Base-by-base conservation (phyloP, 2,329 filamentous ascomycete species). In the Cladosporium sp. region DNA sequence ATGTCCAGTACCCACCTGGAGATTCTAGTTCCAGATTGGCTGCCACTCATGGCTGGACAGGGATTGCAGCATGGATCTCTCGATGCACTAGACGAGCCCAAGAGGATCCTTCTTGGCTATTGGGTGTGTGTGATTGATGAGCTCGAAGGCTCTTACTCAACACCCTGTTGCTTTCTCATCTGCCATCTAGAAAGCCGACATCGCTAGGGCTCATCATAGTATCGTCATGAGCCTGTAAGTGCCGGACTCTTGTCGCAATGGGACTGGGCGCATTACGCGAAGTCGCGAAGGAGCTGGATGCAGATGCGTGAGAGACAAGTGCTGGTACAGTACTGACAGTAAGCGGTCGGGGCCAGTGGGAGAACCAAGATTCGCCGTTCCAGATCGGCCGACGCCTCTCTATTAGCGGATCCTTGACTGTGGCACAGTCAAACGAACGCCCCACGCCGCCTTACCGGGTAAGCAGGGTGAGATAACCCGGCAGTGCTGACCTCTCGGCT, bases 391-490 rank as follows among this genome's bases (percentile, higher is more conserved):
- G 37, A 12, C 37, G 37, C 37, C 39, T 42, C 3, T 30, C 22
- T 49, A 49, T 15, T 15, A 45, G 54, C 14, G 22, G 15, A 56
- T 56, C 54, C 42, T 40, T 17, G 42, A 56, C 34, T 49, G 54
- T 56, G 54, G 54, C 54, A 47, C 54, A 39, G 54, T 28, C 54
- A 11, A 28, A 28, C 28, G 36, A 34, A 37, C 49, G 54, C 54
- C 42, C 54, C 42, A 49, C 54, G 54, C 34, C 39, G 54, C 54
- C 54, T 42, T 56, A 56, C 54, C 54, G 42, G 54, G 42, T 56
- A 39, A 49, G 54, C 54, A 56, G 43, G 42, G 50, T 45, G 42
- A 56, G 30, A 56, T 28, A 22, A 56, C 4, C 54, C 54, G 54
- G 54, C 45, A 56, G 54, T 38, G 42, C n/a, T 39, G 42, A 34